phyloP scores from a whole-genome alignment of 306 rosid species.

The Lagenaria siceraria region DNA sequence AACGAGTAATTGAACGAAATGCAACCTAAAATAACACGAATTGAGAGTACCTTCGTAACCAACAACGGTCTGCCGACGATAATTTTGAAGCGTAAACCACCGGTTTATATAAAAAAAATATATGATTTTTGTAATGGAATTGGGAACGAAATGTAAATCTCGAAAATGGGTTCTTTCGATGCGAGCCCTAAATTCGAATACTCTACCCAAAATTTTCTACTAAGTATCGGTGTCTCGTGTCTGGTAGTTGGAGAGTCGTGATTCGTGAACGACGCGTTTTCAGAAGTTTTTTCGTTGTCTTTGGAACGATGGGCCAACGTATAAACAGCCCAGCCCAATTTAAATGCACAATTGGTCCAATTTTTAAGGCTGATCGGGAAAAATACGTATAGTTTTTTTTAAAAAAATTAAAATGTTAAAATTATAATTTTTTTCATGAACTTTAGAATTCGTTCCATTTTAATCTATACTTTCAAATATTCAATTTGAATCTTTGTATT shows the following conservation, averaged over 20 bases:
- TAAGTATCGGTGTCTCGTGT: background rate
- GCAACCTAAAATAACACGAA: background rate
- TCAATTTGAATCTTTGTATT: no score
- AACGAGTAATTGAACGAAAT: background rate
- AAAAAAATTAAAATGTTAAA: no score
- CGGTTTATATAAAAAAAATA: background rate
- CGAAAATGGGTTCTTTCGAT: background rate
- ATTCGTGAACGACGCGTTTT: background rate
- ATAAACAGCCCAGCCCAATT: background rate
- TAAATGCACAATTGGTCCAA: background rate
- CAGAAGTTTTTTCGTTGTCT: background rate
- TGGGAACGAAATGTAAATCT: background rate
- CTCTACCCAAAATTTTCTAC: background rate
- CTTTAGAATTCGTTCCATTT: no score
- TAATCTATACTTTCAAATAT: no score
- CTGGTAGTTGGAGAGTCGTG: background rate
- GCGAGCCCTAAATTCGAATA: constrained; percentile 8
- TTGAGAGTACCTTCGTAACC: background rate
- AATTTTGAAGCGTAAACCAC: background rate
- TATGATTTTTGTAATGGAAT: background rate
- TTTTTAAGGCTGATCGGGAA: no score
- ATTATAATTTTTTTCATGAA: no score
- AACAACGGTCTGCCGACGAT: background rate
- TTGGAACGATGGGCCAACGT: background rate
- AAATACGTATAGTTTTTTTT: no score